Evolutionary conservation across 1,284 basidiomycete species (phyloP), one percentile per base, ranked within the genome.

Genomic region (Amylostereum chailletii): DNA sequence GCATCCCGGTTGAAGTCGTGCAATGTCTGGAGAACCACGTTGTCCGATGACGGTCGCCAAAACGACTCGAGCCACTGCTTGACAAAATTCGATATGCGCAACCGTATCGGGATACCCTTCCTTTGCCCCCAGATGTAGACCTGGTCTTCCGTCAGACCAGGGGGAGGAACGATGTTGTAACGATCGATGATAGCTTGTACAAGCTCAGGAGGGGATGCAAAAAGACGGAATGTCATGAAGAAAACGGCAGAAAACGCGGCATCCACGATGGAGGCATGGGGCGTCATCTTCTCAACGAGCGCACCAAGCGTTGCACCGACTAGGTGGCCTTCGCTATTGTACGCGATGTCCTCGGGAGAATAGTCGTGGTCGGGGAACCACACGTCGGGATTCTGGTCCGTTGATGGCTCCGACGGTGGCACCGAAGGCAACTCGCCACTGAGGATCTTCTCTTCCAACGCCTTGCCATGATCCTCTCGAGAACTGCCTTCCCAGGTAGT

Each of bases 171-270:
- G 47, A 94, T 71, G 60, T 94, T 86, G 67, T 90, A 99, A 10
- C 95, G 85, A 36, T 75, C 68, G 51, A 94, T 83, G 49, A 98
- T 70, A 0, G 83, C 75, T 7, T 87, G 79, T 1, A 90, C 76
- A 32, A 99, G 77, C 51, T 89, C 84, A 5, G 68, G 51, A 0
- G 95, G 89, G 0, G 85, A 81, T 1, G 88, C 83, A 67, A 97
- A 98, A 55, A 97, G 69, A n/a, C 95, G 81, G 75, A 99, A 99
- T 1, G 94, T 96, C 61, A 94, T 73, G 75, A 94, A 95, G 72
- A 99, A 98, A 11, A 94, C 86, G 1, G 84, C 81, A 29, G 85
- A 77, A 62, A 97, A 94, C 0, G 81, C 81, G 11, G 85, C 74
- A 58, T 98, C 94, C 33, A 90, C 88, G 45, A 90, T 79, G 45